phyloP scores from a whole-genome alignment of 371 early-diverging fungal species.

The Mucor circinelloides region DNA sequence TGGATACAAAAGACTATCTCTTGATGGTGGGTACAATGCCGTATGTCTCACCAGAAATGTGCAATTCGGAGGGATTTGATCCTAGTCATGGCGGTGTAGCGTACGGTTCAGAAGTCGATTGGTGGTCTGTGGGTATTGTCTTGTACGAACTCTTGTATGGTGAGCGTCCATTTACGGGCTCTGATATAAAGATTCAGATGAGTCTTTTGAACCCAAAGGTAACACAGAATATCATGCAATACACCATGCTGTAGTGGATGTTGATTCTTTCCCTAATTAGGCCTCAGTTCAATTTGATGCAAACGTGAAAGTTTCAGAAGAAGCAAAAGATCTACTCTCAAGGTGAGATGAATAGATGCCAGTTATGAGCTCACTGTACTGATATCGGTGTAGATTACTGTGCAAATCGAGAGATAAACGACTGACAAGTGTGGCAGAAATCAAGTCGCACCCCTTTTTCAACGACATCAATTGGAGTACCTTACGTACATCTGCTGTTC shows the following conservation, averaged over 20 bases:
- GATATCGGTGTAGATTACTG: constrained; percentile 57
- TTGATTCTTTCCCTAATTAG: constrained; percentile 2
- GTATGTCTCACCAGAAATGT: constrained; percentile 95
- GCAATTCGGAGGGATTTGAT: constrained; percentile 30
- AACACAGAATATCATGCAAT: constrained; percentile 17
- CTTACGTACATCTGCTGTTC: constrained; percentile 44
- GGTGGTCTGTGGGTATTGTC: constrained; percentile 99
- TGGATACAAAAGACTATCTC: constrained; percentile 26
- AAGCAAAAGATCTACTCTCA: constrained; percentile 81
- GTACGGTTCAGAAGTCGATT: constrained; percentile 96
- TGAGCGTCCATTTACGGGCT: constrained; percentile 19
- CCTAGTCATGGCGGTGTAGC: constrained; percentile 60
- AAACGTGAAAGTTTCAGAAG: constrained; percentile 63
- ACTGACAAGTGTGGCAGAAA: constrained; percentile 73
- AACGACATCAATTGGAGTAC: constrained; percentile 74
- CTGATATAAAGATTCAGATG: constrained; percentile 83
- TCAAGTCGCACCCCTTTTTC: constrained; percentile 87
- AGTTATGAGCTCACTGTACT: background rate
- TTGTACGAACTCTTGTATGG: constrained; percentile 89
- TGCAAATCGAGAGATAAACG: constrained; percentile 69
- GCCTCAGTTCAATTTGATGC: constrained; percentile 59
- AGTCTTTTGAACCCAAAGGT: constrained; percentile 78
- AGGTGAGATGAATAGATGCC: constrained; percentile 41
- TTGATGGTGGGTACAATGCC: constrained; percentile 89
- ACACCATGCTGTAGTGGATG: background rate